Base-by-base conservation (phyloP, 176 grass and related monocot species). In the Phragmites australis region DNA sequence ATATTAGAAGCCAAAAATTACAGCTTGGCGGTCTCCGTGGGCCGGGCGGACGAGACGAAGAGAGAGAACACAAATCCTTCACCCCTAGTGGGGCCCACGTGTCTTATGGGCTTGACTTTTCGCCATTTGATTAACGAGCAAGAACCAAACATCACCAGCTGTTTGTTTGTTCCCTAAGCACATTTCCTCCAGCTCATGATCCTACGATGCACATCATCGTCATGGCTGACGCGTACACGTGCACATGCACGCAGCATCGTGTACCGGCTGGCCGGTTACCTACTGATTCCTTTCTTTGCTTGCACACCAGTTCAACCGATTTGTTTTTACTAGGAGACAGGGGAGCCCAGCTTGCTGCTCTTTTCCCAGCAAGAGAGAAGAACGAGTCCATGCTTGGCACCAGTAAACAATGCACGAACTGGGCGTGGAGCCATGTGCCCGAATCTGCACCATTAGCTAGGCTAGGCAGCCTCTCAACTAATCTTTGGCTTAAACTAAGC, bases 161-260 rank as follows among this genome's bases (percentile, higher is more conserved):
- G 59, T 59, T 81, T 75, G 59, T 59, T 81, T 29, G 59, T 58
- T 75, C 61, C 61, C 53, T 68, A 31, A 82, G 29, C 72, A 87
- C 73, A 55, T 77, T 71, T 16, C 68, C 26, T 66, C 48, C 47
- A 65, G 48, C 86, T 37, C 21, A 21, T 77, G 37, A 62, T 30
- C 17, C 15, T 27, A 17, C 45, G 45, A 23, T 50, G 53, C 27
- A 37, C n/a, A 22, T 72, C 68, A 74, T 34, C 31, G 7, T 80
- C 68, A 19, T 26, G 25, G 76, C 39, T 80, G 76, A 73, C 47
- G 47, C 74, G 6, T 63, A 75, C 71, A 53, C 63, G 50, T 54
- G 71, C 64, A 37, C 21, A n/a, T 1, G 34, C 14, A 22, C 61
- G 76, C 61, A 72, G 54, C 37, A 83, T 82, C 46, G 74, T 83